Evolutionary conservation across 306 rosid genomes (phyloP).

Genomic region (Cucurbita moschata): DNA sequence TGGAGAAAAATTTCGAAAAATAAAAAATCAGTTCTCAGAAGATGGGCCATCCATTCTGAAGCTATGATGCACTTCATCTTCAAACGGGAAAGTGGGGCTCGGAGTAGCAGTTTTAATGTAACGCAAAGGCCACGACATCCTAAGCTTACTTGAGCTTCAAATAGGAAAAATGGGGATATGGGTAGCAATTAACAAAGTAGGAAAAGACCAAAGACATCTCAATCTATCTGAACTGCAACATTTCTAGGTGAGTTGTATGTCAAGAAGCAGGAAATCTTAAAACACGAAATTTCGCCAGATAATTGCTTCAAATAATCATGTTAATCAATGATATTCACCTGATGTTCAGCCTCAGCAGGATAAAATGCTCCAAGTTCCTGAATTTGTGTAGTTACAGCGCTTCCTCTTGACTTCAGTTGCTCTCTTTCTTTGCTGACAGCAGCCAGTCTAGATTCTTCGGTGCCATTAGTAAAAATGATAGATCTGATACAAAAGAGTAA

Average conservation of each 20-base stretch:
- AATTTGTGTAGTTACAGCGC: conserved; percentile 75
- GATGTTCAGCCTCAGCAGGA: conserved; percentile 87
- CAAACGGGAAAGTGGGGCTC: neutral
- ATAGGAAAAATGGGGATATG: neutral
- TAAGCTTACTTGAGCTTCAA: neutral
- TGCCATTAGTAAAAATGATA: conserved; percentile 64
- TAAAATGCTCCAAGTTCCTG: conserved; percentile 51
- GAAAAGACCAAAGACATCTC: neutral
- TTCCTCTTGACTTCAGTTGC: conserved; percentile 61
- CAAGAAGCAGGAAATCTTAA: neutral
- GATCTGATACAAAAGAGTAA: conserved; percentile 36
- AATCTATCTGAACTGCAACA: neutral
- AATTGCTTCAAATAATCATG: neutral
- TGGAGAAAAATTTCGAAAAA: neutral
- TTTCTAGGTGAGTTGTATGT: neutral
- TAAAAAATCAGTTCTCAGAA: neutral
- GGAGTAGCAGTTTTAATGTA: neutral
- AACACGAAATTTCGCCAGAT: neutral
- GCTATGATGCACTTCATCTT: neutral
- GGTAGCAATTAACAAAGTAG: neutral
- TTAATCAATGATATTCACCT: conserved; percentile 27
- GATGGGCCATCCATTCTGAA: neutral
- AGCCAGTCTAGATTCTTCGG: conserved; percentile 74
- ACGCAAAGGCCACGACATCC: neutral
- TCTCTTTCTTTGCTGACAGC: conserved; percentile 67